phyloP scores from a whole-genome alignment of 805 yeast genomes.

The Pichia membranifaciens region DNA sequence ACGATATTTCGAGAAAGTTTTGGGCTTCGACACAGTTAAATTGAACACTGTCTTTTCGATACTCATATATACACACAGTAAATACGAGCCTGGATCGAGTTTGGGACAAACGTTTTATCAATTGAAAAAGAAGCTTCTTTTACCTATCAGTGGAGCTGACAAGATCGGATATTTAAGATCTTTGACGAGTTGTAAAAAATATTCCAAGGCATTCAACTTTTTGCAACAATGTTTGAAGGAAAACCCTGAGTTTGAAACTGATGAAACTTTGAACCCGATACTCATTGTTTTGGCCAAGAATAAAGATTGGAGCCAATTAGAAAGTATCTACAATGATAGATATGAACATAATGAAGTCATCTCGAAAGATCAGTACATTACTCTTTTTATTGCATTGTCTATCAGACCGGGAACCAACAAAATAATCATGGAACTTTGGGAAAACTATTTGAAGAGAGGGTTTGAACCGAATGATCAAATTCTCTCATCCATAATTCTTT shows the following conservation, averaged over 20 bases:
- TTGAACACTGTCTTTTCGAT: conserved; percentile 15
- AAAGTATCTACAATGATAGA: conserved; percentile 49
- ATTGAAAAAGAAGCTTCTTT: conserved; percentile 10
- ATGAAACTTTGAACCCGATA: conserved; percentile 16
- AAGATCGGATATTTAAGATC: conserved; percentile 18
- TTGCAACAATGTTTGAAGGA: conserved; percentile 7
- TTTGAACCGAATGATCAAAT: conserved; percentile 42
- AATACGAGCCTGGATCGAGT: conserved; percentile 20
- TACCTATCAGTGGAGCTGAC: conserved; percentile 16
- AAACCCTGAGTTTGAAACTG: conserved; percentile 12
- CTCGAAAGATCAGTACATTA: conserved; percentile 45
- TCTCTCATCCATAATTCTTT: conserved; percentile 39
- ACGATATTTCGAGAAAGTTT: conserved; percentile 5
- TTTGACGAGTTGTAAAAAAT: conserved; percentile 12
- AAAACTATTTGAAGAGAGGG: conserved; percentile 38
- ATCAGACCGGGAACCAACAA: conserved; percentile 41
- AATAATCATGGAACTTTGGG: conserved; percentile 35
- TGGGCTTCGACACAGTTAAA: conserved; percentile 7
- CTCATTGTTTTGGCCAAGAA: conserved; percentile 19
- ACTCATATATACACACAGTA: conserved; percentile 19
- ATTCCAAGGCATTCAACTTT: conserved; percentile 13
- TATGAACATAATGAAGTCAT: conserved; percentile 52
- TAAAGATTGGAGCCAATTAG: conserved; percentile 46
- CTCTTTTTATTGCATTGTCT: conserved; percentile 59
- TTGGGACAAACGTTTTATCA: conserved; percentile 12